phyloP scores from a whole-genome alignment of 805 yeast species.

The Dipodascopsis tothii region DNA sequence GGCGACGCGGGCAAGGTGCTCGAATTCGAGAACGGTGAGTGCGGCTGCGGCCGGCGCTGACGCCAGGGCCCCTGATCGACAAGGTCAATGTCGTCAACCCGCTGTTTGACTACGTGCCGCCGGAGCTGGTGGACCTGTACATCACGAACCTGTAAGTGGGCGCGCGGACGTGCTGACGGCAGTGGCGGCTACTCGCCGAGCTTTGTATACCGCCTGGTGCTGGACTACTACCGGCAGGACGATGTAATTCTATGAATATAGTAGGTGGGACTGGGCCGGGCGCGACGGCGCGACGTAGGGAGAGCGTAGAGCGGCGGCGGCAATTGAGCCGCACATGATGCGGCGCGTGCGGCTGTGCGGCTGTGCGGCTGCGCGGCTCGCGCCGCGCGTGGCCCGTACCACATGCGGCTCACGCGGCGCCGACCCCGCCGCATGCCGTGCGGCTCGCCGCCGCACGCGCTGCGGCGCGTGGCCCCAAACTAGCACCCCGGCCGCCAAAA shows the following conservation, averaged over 20 bases:
- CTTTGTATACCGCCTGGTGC: slow-evolving; percentile 87
- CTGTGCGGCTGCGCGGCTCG: too few species aligned
- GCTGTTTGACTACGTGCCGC: slow-evolving; percentile 80
- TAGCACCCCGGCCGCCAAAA: too few species aligned
- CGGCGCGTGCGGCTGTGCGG: too few species aligned
- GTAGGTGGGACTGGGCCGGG: too few species aligned
- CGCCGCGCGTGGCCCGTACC: too few species aligned
- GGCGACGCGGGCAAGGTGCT: slow-evolving; percentile 89
- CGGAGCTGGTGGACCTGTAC: slow-evolving; percentile 88
- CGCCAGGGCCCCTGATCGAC: slow-evolving; percentile 43
- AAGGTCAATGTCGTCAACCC: slow-evolving; percentile 81
- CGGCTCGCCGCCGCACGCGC: too few species aligned
- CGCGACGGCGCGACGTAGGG: too few species aligned
- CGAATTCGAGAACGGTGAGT: slow-evolving; percentile 58
- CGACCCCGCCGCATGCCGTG: too few species aligned
- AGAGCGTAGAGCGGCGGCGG: too few species aligned
- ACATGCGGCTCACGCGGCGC: too few species aligned
- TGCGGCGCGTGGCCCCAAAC: too few species aligned
- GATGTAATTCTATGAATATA: slow-evolving; percentile 54
- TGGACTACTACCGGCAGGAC: slow-evolving; percentile 84
- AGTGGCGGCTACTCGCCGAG: slow-evolving; percentile 92
- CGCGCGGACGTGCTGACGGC: background rate
- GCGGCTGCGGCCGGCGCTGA: slow-evolving; percentile 1
- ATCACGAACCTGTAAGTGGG: slow-evolving; percentile 66
- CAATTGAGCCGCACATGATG: too few species aligned